Base-by-base conservation (phyloP, 768 basidiomycete species). In the Clavulina sp. region DNA sequence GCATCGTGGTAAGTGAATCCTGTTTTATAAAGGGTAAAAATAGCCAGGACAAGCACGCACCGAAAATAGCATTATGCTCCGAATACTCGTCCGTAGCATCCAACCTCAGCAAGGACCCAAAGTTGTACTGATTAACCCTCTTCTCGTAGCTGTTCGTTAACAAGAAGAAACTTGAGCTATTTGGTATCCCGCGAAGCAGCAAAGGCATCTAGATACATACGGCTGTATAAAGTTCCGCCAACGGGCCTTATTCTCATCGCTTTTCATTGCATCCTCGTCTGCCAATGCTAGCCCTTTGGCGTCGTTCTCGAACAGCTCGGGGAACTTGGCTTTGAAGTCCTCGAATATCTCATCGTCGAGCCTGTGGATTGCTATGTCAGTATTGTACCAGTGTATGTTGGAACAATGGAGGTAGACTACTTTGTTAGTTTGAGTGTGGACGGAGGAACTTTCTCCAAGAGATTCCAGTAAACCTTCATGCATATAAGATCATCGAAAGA, bases 241-340 rank as follows among this genome's bases (percentile, higher is more conserved):
- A 54, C 75, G 71, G 63, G 81, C 79, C 72, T 99, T 99, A 48
- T 85, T 89, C 5, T 76, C 74, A 1, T 72, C 65, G 55, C 78
- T 84, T 73, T 99, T 99, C 78, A 97, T 80, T 74, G 78, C 78
- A 1, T 91, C 83, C 65, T 99, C 95, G 63, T 93, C 81, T 4
- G 97, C 68, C 58, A 74, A 66, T 44, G 61, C 57, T 18, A 83
- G 65, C 13, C 9, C 13, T 32, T 69, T 67, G 31, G 65, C 62
- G 4, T 64, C 61, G 47, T 62, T 58, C 52, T 63, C 58, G 23
- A 63, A 62, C 52, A 73, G 73, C 64, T 96, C 89, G 19, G 95
- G 92, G 69, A 99, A 99, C 24, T 70, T 69, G 55, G 69, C 63
- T 63, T 80, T 71, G 52, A 82, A 73, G 62, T 91, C 77, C 30